Evolutionary conservation across 1,284 basidiomycete species (phyloP).

Genomic region (Tilletia caries): DNA sequence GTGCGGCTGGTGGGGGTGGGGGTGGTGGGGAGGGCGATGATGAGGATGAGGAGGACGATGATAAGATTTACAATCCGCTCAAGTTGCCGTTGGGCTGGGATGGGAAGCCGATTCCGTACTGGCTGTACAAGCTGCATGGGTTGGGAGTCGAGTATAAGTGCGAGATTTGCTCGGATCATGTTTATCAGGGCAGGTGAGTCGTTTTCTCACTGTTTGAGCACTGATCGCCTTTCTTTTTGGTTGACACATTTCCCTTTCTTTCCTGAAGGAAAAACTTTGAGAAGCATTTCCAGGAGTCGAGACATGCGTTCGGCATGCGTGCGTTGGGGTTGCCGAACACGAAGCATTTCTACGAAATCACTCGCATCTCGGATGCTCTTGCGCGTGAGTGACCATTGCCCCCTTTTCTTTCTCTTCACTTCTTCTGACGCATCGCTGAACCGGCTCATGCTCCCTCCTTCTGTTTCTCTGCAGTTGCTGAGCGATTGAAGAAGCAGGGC

Average conservation of each 20-base stretch:
- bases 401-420: neutral
- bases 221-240: neutral
- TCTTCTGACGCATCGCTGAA: neutral
- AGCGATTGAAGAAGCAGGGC: slow-evolving; percentile 44
- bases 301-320: slow-evolving; percentile 97
- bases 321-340: slow-evolving; percentile 95
- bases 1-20: slow-evolving; percentile 18
- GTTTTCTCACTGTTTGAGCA: neutral
- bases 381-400: slow-evolving; percentile 64
- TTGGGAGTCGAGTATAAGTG: slow-evolving; percentile 95
- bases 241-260: neutral
- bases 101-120: slow-evolving; percentile 96
- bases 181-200: slow-evolving; percentile 74
- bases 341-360: slow-evolving; percentile 98
- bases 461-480: slow-evolving; percentile 27
- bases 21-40: slow-evolving; percentile 52
- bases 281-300: slow-evolving; percentile 86
- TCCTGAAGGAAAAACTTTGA: slow-evolving; percentile 74
- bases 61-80: slow-evolving; percentile 93
- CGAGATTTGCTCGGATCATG: slow-evolving; percentile 79
- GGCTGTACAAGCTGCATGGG: slow-evolving; percentile 97
- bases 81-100: slow-evolving; percentile 98
- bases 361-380: slow-evolving; percentile 90
- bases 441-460: neutral
- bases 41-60: slow-evolving; percentile 60